phyloP scores from a whole-genome alignment of 2,329 filamentous ascomycete genomes.

The Colletotrichum sansevieriae region DNA sequence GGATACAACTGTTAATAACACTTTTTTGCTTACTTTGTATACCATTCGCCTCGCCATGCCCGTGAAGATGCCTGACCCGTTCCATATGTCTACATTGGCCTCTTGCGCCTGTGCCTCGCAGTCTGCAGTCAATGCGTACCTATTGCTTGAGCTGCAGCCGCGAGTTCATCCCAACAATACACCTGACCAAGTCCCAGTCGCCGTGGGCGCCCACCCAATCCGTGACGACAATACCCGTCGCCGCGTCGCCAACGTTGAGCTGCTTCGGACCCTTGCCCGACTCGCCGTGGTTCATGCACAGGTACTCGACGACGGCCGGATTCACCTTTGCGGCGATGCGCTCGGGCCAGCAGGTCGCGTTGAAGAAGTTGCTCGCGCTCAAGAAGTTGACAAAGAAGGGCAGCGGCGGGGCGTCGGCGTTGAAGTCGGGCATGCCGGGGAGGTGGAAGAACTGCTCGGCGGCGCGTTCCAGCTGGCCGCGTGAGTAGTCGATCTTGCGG shows the following conservation, averaged over 20 bases:
- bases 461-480: slow-evolving; percentile 82
- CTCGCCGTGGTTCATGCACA: slow-evolving; percentile 70
- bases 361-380: slow-evolving; percentile 94
- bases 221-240: slow-evolving; percentile 89
- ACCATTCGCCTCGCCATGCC: background rate
- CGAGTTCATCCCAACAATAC: slow-evolving; percentile 92
- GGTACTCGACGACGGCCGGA: slow-evolving; percentile 76
- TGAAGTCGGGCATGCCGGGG: slow-evolving; percentile 49
- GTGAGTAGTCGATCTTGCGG: slow-evolving; percentile 81
- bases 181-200: slow-evolving; percentile 91
- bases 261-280: slow-evolving; percentile 62
- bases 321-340: slow-evolving; percentile 90
- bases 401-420: slow-evolving; percentile 49
- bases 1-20: background rate
- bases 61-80: background rate
- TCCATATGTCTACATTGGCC: background rate
- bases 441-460: slow-evolving; percentile 63
- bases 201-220: slow-evolving; percentile 92
- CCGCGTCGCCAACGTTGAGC: slow-evolving; percentile 74
- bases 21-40: background rate
- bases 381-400: slow-evolving; percentile 93
- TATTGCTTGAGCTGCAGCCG: slow-evolving; percentile 66
- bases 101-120: background rate
- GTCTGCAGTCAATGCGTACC: slow-evolving; percentile 5
- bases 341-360: slow-evolving; percentile 91